Conservation (phyloP, 108 stramenopile genomes). For the Nitzschia inconspicua region DNA sequence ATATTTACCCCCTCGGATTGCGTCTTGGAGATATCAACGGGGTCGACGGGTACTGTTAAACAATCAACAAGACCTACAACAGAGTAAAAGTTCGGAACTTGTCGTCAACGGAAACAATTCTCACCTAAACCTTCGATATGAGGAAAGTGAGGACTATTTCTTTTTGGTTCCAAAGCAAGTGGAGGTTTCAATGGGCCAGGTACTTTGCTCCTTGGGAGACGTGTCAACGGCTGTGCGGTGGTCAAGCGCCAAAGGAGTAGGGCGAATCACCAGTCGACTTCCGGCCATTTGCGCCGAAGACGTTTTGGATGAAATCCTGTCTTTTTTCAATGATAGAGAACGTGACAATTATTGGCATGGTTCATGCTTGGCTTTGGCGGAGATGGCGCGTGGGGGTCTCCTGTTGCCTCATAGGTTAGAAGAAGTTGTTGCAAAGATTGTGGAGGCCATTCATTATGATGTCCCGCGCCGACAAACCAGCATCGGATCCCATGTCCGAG, state of each 20-base stretch:
- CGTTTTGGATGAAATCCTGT: conserved; percentile 90
- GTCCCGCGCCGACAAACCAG: conserved; percentile 83
- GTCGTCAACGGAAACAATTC: background rate
- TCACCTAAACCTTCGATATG: too few species aligned
- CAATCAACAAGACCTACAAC: conserved; percentile 42
- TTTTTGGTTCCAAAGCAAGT: conserved; percentile 89
- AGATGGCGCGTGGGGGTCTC: conserved; percentile 94
- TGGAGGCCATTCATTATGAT: conserved; percentile 86
- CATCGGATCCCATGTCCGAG: conserved; percentile 95
- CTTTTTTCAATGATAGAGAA: conserved; percentile 66
- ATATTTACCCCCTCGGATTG: conserved; percentile 89
- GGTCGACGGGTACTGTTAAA: conserved; percentile 82
- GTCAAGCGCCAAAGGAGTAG: conserved; percentile 98
- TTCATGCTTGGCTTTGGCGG: conserved; percentile 93
- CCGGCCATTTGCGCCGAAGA: conserved; percentile 91
- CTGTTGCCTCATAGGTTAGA: conserved; percentile 83
- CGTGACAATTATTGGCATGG: conserved; percentile 96
- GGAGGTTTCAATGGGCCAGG: conserved; percentile 93
- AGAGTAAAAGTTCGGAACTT: background rate
- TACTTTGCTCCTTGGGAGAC: conserved; percentile 77
- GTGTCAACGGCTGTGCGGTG: conserved; percentile 94
- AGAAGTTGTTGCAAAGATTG: conserved; percentile 84
- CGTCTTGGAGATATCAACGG: conserved; percentile 93
- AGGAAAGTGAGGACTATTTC: conserved; percentile 24
- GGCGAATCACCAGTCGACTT: conserved; percentile 91